phyloP scores from a whole-genome alignment of 768 basidiomycete genomes.

The Termitomyces titanicus region DNA sequence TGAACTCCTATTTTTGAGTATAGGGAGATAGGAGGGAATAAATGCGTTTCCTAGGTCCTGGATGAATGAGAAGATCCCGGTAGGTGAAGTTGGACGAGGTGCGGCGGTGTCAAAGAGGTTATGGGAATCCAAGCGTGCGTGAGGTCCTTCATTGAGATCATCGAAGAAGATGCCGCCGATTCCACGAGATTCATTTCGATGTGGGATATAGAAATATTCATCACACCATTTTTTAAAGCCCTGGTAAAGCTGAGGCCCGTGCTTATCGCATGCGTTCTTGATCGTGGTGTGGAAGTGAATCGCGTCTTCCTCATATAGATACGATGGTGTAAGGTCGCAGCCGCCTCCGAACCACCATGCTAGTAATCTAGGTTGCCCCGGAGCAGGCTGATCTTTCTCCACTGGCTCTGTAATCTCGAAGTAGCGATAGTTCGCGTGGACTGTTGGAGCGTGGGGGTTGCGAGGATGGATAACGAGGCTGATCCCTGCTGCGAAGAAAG shows the following conservation, averaged over 20 bases:
- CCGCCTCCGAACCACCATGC: constrained; percentile 99
- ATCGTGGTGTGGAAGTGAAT: constrained; percentile 81
- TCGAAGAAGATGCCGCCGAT: constrained; percentile 97
- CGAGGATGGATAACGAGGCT: constrained; percentile 92
- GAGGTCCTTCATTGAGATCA: constrained; percentile 70
- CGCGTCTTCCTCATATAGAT: constrained; percentile 86
- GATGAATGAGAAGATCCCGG: constrained; percentile 77
- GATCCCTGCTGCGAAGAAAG: constrained; percentile 92
- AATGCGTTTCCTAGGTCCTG: constrained; percentile 74
- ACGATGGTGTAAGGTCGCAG: constrained; percentile 90
- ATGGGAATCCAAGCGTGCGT: constrained; percentile 54
- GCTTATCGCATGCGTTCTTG: constrained; percentile 70
- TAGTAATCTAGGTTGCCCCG: constrained; percentile 49
- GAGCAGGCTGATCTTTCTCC: constrained; percentile 23
- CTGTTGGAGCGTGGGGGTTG: constrained; percentile 91
- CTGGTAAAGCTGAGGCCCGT: constrained; percentile 66
- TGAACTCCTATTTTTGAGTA: constrained; percentile 56
- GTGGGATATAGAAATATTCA: constrained; percentile 92
- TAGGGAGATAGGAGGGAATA: constrained; percentile 86
- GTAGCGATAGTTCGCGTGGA: constrained; percentile 96
- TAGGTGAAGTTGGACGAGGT: constrained; percentile 50
- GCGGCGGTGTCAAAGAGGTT: constrained; percentile 21
- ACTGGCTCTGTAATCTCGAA: constrained; percentile 79
- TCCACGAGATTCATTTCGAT: constrained; percentile 82
- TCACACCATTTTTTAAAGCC: constrained; percentile 96